Evolutionary conservation across 2,329 filamentous ascomycete genomes (phyloP).

Genomic region (Periconia sp.): DNA sequence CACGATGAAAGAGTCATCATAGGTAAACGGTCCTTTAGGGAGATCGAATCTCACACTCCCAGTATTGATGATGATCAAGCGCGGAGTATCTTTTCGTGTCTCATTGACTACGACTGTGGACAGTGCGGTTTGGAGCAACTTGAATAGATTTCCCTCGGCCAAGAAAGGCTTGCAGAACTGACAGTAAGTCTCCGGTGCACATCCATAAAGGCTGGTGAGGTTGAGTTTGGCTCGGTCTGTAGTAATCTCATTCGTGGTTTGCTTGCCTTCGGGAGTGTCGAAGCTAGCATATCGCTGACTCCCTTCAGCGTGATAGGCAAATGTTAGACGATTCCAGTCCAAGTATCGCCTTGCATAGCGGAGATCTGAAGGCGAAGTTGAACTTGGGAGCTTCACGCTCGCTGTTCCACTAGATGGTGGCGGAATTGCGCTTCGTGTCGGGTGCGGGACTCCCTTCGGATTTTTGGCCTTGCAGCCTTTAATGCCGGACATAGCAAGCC

Average conservation of each 20-base stretch:
- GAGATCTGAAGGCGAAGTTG: constrained; percentile 39
- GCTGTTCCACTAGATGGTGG: constrained; percentile 36
- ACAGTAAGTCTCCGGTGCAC: constrained; percentile 66
- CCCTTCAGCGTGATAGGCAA: constrained; percentile 66
- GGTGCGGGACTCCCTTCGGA: constrained; percentile 52
- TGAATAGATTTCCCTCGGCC: constrained; percentile 61
- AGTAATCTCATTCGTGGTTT: constrained; percentile 59
- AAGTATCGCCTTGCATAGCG: constrained; percentile 67
- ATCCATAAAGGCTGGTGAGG: constrained; percentile 64
- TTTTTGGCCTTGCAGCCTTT: constrained; percentile 53
- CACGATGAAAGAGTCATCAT: constrained; percentile 60
- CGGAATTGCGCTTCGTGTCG: constrained; percentile 43
- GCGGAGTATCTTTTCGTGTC: constrained; percentile 56
- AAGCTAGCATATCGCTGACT: constrained; percentile 54
- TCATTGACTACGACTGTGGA: constrained; percentile 60
- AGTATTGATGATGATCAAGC: constrained; percentile 66
- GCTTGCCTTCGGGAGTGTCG: constrained; percentile 56
- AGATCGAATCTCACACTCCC: constrained; percentile 68
- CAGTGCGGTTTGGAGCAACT: constrained; percentile 59
- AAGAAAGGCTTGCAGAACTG: constrained; percentile 61
- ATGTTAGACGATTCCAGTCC: constrained; percentile 72
- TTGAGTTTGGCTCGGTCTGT: constrained; percentile 59
- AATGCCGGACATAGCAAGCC: constrained; percentile 69
- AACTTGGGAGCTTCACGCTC: constrained; percentile 41
- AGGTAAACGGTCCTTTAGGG: constrained; percentile 67